Evolutionary conservation across 1,284 basidiomycete species (phyloP).

Genomic region (Mycosarcoma mackinlayi): DNA sequence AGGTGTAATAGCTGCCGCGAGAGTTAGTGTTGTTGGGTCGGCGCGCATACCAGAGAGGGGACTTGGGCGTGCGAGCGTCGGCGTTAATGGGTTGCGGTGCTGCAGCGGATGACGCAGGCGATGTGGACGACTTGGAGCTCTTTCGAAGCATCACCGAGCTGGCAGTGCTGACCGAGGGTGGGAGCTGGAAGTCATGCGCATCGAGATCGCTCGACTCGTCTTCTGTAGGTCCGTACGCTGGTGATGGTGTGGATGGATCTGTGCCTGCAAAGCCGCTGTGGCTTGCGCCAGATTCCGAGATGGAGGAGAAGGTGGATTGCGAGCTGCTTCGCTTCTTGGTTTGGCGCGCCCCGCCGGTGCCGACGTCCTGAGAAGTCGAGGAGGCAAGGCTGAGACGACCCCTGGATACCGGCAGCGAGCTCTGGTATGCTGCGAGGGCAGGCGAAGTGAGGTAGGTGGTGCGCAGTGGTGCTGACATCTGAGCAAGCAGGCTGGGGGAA

Average conservation of each 20-base stretch:
- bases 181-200: conserved; percentile 53
- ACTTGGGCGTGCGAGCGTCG: conserved; percentile 42
- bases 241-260: conserved; percentile 53
- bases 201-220: conserved; percentile 59
- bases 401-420: conserved; percentile 42
- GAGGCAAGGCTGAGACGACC: conserved; percentile 37
- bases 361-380: conserved; percentile 17
- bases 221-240: conserved; percentile 43
- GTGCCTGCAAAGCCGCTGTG: conserved; percentile 51
- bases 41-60: conserved; percentile 55
- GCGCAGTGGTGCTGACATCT: conserved; percentile 48
- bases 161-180: conserved; percentile 53
- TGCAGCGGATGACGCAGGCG: conserved; percentile 10
- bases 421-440: conserved; percentile 55
- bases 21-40: conserved; percentile 57
- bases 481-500: conserved; percentile 55
- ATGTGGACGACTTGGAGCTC: conserved; percentile 28
- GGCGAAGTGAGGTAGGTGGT: conserved; percentile 54
- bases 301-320: conserved; percentile 60
- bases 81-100: conserved; percentile 31
- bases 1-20: conserved; percentile 55
- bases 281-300: conserved; percentile 53
- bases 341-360: conserved; percentile 10
- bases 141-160: conserved; percentile 52
- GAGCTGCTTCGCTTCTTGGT: conserved; percentile 57